These are phyloP conservation scores for Cladosporium sp. DNA, from an alignment of 2,329 filamentous ascomycete species.

Conservation along the genomic window DNA sequence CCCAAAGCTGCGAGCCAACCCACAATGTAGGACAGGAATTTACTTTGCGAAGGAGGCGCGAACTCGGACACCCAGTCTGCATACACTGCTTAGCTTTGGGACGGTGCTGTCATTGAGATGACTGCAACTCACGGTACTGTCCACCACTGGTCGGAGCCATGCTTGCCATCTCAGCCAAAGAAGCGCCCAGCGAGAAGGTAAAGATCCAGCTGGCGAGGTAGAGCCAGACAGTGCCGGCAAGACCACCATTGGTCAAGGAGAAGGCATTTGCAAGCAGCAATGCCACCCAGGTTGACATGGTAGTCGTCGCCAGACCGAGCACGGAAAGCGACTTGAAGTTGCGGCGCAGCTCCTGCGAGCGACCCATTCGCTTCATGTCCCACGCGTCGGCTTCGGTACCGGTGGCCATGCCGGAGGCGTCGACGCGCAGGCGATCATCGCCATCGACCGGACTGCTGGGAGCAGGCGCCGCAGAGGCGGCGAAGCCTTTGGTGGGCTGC, in stretches of 20 bases:
- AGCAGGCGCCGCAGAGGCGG: background rate
- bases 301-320: slow-evolving; percentile 28
- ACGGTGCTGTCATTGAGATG: background rate
- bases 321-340: slow-evolving; percentile 28
- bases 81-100: too few species aligned
- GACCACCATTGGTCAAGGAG: slow-evolving; percentile 30
- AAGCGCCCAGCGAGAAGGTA: slow-evolving; percentile 27
- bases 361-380: slow-evolving; percentile 30
- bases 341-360: slow-evolving; percentile 25
- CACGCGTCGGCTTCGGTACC: slow-evolving; percentile 10
- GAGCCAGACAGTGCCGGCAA: slow-evolving; percentile 31
- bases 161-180: slow-evolving; percentile 31
- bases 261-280: slow-evolving; percentile 26
- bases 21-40: slow-evolving; percentile 19
- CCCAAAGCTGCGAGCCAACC: slow-evolving; percentile 34
- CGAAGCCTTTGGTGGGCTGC: slow-evolving; percentile 8
- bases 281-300: slow-evolving; percentile 29
- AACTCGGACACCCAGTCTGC: slow-evolving; percentile 30
- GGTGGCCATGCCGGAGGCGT: slow-evolving; percentile 3
- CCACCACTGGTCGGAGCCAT: slow-evolving; percentile 32
- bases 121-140: slow-evolving; percentile 18
- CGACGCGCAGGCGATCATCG: slow-evolving; percentile 4
- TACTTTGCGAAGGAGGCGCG: slow-evolving; percentile 26
- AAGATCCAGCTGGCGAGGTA: slow-evolving; percentile 27
- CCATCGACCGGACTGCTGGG: background rate